Evolutionary conservation across 2,329 filamentous ascomycete species (phyloP).

Genomic region (Aspergillus sp.): DNA sequence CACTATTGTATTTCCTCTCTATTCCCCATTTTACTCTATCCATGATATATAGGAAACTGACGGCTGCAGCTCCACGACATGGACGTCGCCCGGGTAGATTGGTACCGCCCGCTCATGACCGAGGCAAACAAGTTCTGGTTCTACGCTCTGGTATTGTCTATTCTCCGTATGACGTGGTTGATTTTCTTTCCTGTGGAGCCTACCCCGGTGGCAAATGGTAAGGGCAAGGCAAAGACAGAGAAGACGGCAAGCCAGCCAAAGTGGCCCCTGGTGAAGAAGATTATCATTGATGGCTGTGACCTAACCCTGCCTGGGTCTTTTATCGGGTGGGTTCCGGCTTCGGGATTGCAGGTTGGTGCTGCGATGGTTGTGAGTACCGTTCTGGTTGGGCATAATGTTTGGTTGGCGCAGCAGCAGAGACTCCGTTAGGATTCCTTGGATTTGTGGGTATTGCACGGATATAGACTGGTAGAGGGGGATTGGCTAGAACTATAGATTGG

Average conservation of each 20-base stretch:
- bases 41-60: not conserved
- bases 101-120: slow-evolving; percentile 48
- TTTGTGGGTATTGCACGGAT: not conserved
- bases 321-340: slow-evolving; percentile 60
- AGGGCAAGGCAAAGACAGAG: not conserved
- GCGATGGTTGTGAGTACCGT: slow-evolving; percentile 62
- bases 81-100: slow-evolving; percentile 43
- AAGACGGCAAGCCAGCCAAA: not conserved
- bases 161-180: slow-evolving; percentile 31
- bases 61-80: slow-evolving; percentile 48
- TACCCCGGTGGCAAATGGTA: not conserved
- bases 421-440: not conserved
- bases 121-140: slow-evolving; percentile 71
- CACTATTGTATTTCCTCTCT: slow-evolving; percentile 55
- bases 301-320: slow-evolving; percentile 59
- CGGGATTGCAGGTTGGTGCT: slow-evolving; percentile 53
- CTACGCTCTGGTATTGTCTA: slow-evolving; percentile 55
- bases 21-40: no score
- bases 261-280: slow-evolving; percentile 42
- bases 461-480: no score
- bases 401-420: not conserved
- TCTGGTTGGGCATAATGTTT: slow-evolving; percentile 1
- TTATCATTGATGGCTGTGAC: slow-evolving; percentile 60
- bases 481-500: no score
- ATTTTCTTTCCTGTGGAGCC: slow-evolving; percentile 2